Conservation (phyloP, 2,329 filamentous ascomycete species). For the Cephalotrichum gorgonifer region DNA sequence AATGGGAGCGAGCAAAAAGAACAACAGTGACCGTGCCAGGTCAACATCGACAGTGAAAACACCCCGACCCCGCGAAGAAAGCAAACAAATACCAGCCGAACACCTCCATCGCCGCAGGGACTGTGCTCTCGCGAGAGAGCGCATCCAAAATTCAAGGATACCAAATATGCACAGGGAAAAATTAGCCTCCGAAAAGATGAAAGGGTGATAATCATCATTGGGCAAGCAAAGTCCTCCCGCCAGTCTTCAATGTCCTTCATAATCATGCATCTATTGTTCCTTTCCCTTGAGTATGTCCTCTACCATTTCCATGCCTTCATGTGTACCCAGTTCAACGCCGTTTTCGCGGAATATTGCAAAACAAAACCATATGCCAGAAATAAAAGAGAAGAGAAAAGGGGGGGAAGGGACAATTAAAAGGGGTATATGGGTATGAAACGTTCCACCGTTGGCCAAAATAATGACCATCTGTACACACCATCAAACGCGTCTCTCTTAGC, state of each 20-base stretch:
- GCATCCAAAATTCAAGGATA: too few relatives aligned
- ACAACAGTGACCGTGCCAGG: too few relatives aligned
- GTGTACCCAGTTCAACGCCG: background rate
- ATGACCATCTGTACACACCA: background rate
- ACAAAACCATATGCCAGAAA: background rate
- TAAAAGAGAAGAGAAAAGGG: slow-evolving; percentile 8
- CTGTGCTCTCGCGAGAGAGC: too few relatives aligned
- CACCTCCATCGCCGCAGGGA: too few relatives aligned
- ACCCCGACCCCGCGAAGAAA: too few relatives aligned
- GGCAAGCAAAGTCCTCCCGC: background rate
- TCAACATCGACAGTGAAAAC: too few relatives aligned
- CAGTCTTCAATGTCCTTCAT: background rate
- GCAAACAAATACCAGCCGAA: too few relatives aligned
- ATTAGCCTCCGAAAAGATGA: too few relatives aligned
- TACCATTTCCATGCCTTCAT: background rate
- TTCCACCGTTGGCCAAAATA: background rate
- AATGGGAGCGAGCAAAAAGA: too few relatives aligned
- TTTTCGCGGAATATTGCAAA: background rate
- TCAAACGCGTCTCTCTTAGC: background rate
- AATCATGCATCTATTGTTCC: background rate
- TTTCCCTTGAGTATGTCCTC: background rate
- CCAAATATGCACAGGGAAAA: too few relatives aligned
- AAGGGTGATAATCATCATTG: background rate
- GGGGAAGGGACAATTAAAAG: slow-evolving; percentile 7
- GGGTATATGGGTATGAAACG: slow-evolving; percentile 3